Evolutionary conservation across 805 yeast genomes (phyloP).

Genomic region (Limtongozyma cylindracea): DNA sequence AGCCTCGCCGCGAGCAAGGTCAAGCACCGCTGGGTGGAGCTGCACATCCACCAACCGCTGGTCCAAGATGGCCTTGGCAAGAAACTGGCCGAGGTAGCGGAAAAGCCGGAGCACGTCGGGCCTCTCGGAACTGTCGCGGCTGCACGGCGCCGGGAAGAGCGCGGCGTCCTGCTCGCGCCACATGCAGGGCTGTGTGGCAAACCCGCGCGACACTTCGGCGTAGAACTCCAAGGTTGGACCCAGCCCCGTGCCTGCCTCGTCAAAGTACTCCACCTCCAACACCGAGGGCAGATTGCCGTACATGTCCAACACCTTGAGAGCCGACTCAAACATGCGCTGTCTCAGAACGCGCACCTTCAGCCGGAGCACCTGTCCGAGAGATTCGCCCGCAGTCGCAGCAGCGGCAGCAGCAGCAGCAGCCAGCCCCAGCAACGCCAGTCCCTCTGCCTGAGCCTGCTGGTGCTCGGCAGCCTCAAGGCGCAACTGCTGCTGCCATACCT

Average conservation of each 20-base stretch:
- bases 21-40: slow-evolving; percentile 49
- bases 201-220: slow-evolving; percentile 54
- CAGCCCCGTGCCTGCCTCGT: slow-evolving; percentile 87
- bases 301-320: slow-evolving; percentile 48
- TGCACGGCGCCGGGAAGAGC: slow-evolving; percentile 50
- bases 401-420: too few relatives aligned
- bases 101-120: slow-evolving; percentile 24
- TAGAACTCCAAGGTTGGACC: slow-evolving; percentile 94
- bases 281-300: slow-evolving; percentile 65
- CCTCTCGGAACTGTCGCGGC: slow-evolving; percentile 9
- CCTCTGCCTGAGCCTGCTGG: too few relatives aligned
- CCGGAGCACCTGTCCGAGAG: too few relatives aligned
- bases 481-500: slow-evolving; percentile 31
- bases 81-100: slow-evolving; percentile 49
- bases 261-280: slow-evolving; percentile 67
- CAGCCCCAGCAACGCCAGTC: too few relatives aligned
- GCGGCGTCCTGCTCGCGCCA: slow-evolving; percentile 33
- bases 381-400: too few relatives aligned
- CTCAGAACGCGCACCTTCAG: slow-evolving; percentile 65
- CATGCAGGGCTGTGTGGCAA: slow-evolving; percentile 28
- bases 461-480: too few relatives aligned
- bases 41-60: slow-evolving; percentile 70
- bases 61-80: slow-evolving; percentile 73
- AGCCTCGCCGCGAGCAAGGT: slow-evolving; percentile 14
- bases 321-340: slow-evolving; percentile 43